phyloP scores from a whole-genome alignment of 2,329 filamentous ascomycete species.

The Orbilia javanica region DNA sequence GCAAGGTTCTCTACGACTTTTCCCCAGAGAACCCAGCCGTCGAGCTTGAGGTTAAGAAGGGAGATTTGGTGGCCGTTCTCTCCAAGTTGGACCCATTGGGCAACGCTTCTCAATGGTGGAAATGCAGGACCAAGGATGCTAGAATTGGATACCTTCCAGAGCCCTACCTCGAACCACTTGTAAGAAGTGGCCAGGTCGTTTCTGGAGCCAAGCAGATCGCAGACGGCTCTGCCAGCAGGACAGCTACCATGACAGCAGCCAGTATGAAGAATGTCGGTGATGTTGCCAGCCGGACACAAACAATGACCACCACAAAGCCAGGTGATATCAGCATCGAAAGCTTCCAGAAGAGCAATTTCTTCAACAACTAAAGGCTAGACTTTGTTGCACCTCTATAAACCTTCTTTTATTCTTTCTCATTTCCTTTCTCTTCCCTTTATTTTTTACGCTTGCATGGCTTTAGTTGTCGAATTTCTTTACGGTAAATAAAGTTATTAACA shows the following conservation, averaged over 20 bases:
- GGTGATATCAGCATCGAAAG: constrained; percentile 76
- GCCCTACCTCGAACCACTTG: constrained; percentile 85
- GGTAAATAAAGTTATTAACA: constrained; percentile 44
- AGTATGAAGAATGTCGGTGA: constrained; percentile 63
- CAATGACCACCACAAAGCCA: constrained; percentile 69
- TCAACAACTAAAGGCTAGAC: constrained; percentile 41
- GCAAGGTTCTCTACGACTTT: constrained; percentile 94
- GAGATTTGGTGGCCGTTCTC: constrained; percentile 92
- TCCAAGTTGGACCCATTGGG: constrained; percentile 93
- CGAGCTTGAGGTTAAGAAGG: constrained; percentile 92
- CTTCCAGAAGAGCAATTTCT: constrained; percentile 73
- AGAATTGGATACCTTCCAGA: constrained; percentile 91
- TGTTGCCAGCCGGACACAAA: constrained; percentile 65
- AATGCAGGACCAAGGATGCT: constrained; percentile 88
- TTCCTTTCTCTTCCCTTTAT: background rate
- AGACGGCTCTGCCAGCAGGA: constrained; percentile 67
- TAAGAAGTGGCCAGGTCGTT: constrained; percentile 68
- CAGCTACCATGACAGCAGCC: constrained; percentile 65
- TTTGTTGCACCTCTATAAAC: constrained; percentile 9
- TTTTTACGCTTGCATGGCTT: constrained; percentile 19
- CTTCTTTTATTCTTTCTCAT: constrained; percentile 4
- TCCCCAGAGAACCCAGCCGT: constrained; percentile 80
- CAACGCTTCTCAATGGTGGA: constrained; percentile 96
- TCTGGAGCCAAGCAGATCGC: constrained; percentile 62
- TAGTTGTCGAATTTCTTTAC: constrained; percentile 36